A percentile compares a stretch with the other conserved stretches of the same genome.
These are phyloP conservation scores for Sextonia rubra DNA, from an alignment of 164 flowering plant genomes.

Conservation along the genomic window DNA sequence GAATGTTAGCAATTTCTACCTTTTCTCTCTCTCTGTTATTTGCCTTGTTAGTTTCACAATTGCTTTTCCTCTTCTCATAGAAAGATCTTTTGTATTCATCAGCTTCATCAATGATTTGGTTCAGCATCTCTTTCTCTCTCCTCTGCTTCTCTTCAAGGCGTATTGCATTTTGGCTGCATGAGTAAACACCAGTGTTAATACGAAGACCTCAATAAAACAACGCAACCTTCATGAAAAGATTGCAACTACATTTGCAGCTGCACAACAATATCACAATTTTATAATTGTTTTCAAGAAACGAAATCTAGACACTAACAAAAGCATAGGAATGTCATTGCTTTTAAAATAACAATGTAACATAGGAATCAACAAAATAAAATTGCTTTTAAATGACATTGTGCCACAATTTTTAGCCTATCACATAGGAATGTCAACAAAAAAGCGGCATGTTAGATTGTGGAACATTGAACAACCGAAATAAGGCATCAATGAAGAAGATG, in stretches of 20 bases:
- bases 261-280: not conserved
- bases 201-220: too few relatives aligned
- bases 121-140: slow-evolving; percentile 80
- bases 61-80: slow-evolving; percentile 76
- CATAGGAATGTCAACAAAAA: too few relatives aligned
- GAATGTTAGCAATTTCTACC: slow-evolving; percentile 31
- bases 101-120: slow-evolving; percentile 80
- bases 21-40: slow-evolving; percentile 85
- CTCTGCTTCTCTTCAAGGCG: slow-evolving; percentile 89
- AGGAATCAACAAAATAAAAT: too few relatives aligned
- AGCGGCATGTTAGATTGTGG: too few relatives aligned
- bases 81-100: slow-evolving; percentile 71
- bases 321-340: too few relatives aligned
- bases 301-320: too few relatives aligned
- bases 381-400: too few relatives aligned
- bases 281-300: not conserved
- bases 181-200: not conserved
- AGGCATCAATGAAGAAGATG: too few relatives aligned
- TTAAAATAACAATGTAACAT: too few relatives aligned
- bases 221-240: too few relatives aligned
- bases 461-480: too few relatives aligned
- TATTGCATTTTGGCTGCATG: slow-evolving; percentile 74
- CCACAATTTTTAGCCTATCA: too few relatives aligned
- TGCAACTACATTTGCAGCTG: not conserved
- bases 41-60: slow-evolving; percentile 62